Conservation (phyloP, 2,329 filamentous ascomycete genomes). For the Ceratocystis huliohia region DNA sequence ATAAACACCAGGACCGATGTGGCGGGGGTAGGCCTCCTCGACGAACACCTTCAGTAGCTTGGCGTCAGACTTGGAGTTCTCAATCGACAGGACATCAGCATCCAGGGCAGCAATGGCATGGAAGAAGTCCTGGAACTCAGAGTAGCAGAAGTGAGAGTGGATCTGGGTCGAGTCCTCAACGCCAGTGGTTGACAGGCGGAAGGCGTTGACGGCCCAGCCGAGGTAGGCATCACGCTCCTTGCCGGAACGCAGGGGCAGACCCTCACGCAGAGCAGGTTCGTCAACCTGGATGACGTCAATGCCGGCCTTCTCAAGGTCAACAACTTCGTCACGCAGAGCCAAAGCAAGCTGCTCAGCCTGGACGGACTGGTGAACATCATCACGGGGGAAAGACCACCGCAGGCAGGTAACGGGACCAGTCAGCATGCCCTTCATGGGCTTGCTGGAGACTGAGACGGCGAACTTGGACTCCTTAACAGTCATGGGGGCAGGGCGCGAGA, state of each 20-base stretch:
- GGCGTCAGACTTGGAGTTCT: slow-evolving; percentile 99
- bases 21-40: slow-evolving; percentile 89
- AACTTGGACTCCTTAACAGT: slow-evolving; percentile 99
- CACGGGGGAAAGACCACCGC: slow-evolving; percentile 99
- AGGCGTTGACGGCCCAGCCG: slow-evolving; percentile 92
- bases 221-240: slow-evolving; percentile 96
- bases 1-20: slow-evolving; percentile 98
- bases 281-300: slow-evolving; percentile 98
- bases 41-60: slow-evolving; percentile 99
- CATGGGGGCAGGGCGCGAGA: slow-evolving; percentile 93
- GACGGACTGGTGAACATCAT: slow-evolving; percentile 97
- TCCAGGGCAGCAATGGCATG: slow-evolving; percentile 97
- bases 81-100: slow-evolving; percentile 94
- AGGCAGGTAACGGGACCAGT: slow-evolving; percentile 98
- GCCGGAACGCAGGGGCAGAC: slow-evolving; percentile 88
- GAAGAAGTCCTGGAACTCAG: slow-evolving; percentile 99
- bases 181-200: slow-evolving; percentile 88
- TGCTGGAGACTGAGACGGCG: slow-evolving; percentile 87
- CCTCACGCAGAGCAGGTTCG: slow-evolving; percentile 97
- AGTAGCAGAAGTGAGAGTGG: slow-evolving; percentile 99
- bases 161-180: slow-evolving; percentile 96
- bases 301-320: slow-evolving; percentile 94
- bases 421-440: slow-evolving; percentile 99
- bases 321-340: slow-evolving; percentile 93
- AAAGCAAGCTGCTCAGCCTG: slow-evolving; percentile 98